These are phyloP conservation scores for Fusarium mangiferae DNA, from an alignment of 2,329 filamentous ascomycete species.

Conservation along the genomic window DNA sequence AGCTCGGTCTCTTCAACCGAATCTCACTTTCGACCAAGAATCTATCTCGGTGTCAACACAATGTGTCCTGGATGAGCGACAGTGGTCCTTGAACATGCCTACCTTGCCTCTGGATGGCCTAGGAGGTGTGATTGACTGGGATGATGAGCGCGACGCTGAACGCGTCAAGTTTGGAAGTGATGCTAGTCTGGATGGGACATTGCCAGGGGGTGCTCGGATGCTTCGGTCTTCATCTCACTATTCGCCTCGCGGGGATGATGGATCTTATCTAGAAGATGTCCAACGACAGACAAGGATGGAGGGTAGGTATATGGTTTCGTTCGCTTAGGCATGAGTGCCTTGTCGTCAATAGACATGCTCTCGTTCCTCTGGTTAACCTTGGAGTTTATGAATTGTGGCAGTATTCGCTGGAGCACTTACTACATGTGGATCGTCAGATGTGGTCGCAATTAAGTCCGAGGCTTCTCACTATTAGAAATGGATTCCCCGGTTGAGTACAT, in stretches of 20 bases:
- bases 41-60: slow-evolving; percentile 55
- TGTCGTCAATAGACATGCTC: background rate
- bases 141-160: slow-evolving; percentile 50
- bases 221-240: slow-evolving; percentile 49
- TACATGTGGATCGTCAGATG: background rate
- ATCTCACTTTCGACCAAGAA: slow-evolving; percentile 58
- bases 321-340: background rate
- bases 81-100: slow-evolving; percentile 47
- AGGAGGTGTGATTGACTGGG: slow-evolving; percentile 57
- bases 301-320: slow-evolving; percentile 29
- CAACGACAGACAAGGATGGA: slow-evolving; percentile 33
- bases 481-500: background rate
- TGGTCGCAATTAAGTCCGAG: background rate
- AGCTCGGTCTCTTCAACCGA: slow-evolving; percentile 53
- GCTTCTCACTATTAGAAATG: background rate
- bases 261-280: slow-evolving; percentile 47
- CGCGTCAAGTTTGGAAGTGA: slow-evolving; percentile 47
- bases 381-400: background rate
- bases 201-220: slow-evolving; percentile 46
- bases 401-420: background rate
- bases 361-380: background rate
- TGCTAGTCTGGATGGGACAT: slow-evolving; percentile 51
- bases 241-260: slow-evolving; percentile 55
- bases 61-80: slow-evolving; percentile 52
- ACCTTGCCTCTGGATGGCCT: slow-evolving; percentile 48